Evolutionary conservation across 2,329 filamentous ascomycete species (phyloP), one percentile per base, ranked within the genome.

Genomic region (Scortechinia acanthostroma): DNA sequence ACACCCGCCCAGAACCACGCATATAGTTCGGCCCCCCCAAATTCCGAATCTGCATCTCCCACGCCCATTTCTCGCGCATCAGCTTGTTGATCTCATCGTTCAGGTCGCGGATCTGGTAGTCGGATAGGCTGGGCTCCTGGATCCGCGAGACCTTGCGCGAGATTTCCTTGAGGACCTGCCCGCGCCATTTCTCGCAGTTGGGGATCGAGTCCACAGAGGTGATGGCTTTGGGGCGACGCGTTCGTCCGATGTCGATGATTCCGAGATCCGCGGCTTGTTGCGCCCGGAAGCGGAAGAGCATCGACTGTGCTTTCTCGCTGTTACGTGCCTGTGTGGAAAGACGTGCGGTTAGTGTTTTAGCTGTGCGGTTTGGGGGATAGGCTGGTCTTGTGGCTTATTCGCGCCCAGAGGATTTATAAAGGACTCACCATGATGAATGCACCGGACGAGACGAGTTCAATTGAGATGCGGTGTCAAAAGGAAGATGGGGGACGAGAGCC

Each of bases 31-130:
- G 93, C 2, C 93, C 93, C n/a, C 93, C 93, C 20, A 97, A 64
- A 57, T 95, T 94, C 47, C 91, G 79, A 54, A 98, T 96, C 67
- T 96, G 90, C 55, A 93, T 80, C 72, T 98, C 93, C 93, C 93
- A 98, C 77, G 95, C 91, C 76, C 94, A 90, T 68, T 98, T 98
- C 71, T 98, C 93, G 51, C 90, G 83, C 88, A 98, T 96, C 50
- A 95, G 77, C 69, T 95, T 95, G 74, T 98, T 98, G 74, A 98
- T 95, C 68, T 98, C 93, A 65, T 98, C 93, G 70, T 98, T 98
- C 60, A 98, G 74, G 66, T 98, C 93, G 58, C 93, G 84, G 64
- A 98, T 89, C 73, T 97, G 93, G 71, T 87, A 97, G 73, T 98
- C 93, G 66, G 82, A 89, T n/a, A 98, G 76, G 42, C 85, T 83